Conservation (phyloP, 306 rosid genomes). For the Adenanthera pavonina region DNA sequence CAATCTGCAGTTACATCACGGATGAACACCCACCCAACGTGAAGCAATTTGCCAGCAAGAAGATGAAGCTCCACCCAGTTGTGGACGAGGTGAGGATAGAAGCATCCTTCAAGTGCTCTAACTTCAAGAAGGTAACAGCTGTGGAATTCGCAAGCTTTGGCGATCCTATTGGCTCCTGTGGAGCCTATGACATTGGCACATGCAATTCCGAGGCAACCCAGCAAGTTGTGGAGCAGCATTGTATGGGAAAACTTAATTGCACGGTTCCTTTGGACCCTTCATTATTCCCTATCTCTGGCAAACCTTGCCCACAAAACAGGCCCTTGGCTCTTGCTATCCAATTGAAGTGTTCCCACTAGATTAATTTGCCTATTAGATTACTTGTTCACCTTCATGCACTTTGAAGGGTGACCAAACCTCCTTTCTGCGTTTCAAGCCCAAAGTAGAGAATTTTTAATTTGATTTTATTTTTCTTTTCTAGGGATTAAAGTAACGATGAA, state of each 20-base stretch:
- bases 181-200: slow-evolving; percentile 47
- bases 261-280: slow-evolving; percentile 43
- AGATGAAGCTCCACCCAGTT: slow-evolving; percentile 32
- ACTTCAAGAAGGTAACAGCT: slow-evolving; percentile 45
- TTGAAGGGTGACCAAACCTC: background rate
- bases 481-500: too few relatives aligned
- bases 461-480: background rate
- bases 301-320: slow-evolving; percentile 36
- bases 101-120: slow-evolving; percentile 56
- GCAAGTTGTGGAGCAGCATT: slow-evolving; percentile 54
- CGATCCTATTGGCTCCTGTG: slow-evolving; percentile 68
- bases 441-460: background rate
- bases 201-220: slow-evolving; percentile 47
- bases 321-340: slow-evolving; percentile 52
- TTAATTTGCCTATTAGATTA: too few relatives aligned
- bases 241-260: slow-evolving; percentile 52
- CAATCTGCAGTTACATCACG: slow-evolving; percentile 60
- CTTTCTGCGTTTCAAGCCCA: background rate
- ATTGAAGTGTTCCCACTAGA: slow-evolving; percentile 39
- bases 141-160: slow-evolving; percentile 88
- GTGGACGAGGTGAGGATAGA: slow-evolving; percentile 8
- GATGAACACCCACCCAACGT: slow-evolving; percentile 67
- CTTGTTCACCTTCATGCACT: background rate
- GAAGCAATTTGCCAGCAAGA: slow-evolving; percentile 56
- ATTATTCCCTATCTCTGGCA: slow-evolving; percentile 38